Conservation (phyloP, 176 grass and related monocot species). For the Leersia perrieri region DNA sequence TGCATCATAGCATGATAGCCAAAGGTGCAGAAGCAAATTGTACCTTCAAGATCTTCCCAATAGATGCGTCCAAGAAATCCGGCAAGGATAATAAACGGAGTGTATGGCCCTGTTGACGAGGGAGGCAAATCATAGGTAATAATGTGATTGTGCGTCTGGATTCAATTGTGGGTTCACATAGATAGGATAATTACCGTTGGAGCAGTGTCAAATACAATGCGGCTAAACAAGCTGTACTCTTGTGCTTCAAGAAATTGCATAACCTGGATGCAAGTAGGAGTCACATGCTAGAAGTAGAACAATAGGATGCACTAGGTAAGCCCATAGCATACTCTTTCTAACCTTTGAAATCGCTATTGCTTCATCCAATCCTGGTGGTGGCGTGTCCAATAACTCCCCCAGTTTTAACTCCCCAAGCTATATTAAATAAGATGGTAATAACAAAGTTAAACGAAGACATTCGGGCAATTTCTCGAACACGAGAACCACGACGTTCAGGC, state of each 20-base stretch:
- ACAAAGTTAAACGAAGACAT: neutral
- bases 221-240: constrained; percentile 89
- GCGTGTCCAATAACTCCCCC: constrained; percentile 83
- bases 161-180: constrained; percentile 9
- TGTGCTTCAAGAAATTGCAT: constrained; percentile 96
- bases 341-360: constrained; percentile 98
- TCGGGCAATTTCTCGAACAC: neutral
- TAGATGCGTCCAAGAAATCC: constrained; percentile 97
- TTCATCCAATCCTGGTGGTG: constrained; percentile 93
- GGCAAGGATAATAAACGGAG: constrained; percentile 92
- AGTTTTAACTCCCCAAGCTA: constrained; percentile 95
- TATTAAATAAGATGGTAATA: constrained; percentile 32
- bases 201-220: constrained; percentile 94
- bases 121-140: constrained; percentile 20
- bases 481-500: neutral
- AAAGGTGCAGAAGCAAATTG: neutral
- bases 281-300: neutral
- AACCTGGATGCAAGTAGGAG: constrained; percentile 51
- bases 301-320: constrained; percentile 14
- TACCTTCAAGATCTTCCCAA: constrained; percentile 97
- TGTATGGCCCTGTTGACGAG: constrained; percentile 75
- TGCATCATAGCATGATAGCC: neutral
- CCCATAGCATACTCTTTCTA: neutral
- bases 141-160: neutral
- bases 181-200: constrained; percentile 63